A percentile compares a stretch with the other conserved stretches of the same genome.
These are phyloP conservation scores for Hydrangea macrophylla DNA, from an alignment of 148 eudicot species.

Conservation along the genomic window DNA sequence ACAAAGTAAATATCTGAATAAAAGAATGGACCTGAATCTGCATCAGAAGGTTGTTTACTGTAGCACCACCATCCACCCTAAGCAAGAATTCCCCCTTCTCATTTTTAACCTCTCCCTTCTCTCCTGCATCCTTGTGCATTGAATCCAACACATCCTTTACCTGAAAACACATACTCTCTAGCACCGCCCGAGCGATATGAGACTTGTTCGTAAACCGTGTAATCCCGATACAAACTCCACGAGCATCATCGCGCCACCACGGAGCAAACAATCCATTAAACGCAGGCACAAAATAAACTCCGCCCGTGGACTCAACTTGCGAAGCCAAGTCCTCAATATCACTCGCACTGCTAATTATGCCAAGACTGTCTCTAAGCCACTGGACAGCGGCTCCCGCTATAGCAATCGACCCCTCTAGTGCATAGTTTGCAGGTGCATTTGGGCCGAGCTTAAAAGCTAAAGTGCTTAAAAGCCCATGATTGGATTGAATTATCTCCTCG, in stretches of 20 bases:
- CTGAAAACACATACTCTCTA: constrained; percentile 98
- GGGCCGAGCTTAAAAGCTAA: constrained; percentile 91
- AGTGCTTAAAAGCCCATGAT: constrained; percentile 80
- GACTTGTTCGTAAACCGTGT: constrained; percentile 87
- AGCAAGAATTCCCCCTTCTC: constrained; percentile 81
- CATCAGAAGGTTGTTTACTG: constrained; percentile 83
- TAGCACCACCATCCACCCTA: constrained; percentile 97
- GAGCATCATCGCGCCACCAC: constrained; percentile 99
- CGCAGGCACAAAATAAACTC: constrained; percentile 96
- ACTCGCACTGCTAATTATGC: constrained; percentile 62
- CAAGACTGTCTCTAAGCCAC: constrained; percentile 96
- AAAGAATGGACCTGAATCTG: constrained; percentile 69
- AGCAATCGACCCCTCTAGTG: constrained; percentile 97
- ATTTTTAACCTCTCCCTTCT: constrained; percentile 55
- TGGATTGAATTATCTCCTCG: constrained; percentile 57
- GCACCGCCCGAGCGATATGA: constrained; percentile 91
- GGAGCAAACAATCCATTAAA: constrained; percentile 98
- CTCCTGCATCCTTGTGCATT: constrained; percentile 91
- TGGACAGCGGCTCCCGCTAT: constrained; percentile 99
- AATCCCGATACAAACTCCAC: constrained; percentile 91
- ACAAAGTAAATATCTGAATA: not conserved
- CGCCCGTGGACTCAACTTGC: constrained; percentile 81
- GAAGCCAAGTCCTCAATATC: constrained; percentile 89
- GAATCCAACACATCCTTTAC: constrained; percentile 95
- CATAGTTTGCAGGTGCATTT: constrained; percentile 74